Base-by-base conservation (phyloP, 139 green algal species). In the Coelastrella sp. region DNA sequence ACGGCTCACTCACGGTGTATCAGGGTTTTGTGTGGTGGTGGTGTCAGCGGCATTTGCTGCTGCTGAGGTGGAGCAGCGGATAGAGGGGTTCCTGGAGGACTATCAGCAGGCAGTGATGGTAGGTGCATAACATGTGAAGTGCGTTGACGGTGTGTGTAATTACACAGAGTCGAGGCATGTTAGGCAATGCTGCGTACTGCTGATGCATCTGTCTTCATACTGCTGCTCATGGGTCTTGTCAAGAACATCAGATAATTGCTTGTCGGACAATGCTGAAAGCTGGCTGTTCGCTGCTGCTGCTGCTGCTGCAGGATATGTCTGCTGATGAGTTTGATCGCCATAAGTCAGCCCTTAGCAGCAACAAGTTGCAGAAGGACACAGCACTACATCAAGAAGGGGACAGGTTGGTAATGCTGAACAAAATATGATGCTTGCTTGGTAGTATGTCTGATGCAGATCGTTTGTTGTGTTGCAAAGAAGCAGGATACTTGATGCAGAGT, bases 21-120 rank as follows among this genome's bases (percentile, higher is more conserved):
- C 96, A 35, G 96, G 96, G 37, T 96, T 98, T 48, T 93, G 87
- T 57, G 74, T 98, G 15, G 79, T 88, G 25, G 91, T 99, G 2
- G 87, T 95, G 41, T 93, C 88, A 45, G 90, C 91, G 51, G 51
- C 37, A 59, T 91, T 83, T 34, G n/a, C 45, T 21, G 64, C 85
- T 0, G 48, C 13, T 0, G 11, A 89, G 67, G 45, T 98, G 68
- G 91, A 97, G 40, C 74, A 62, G 21, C 87, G 96, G 40, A 87
- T 98, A 8, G 95, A 98, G 23, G 85, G 82, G 0, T 99, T 99
- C 81, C 81, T 99, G 48, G 40, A 32, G 2, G 67, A 43, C 45
- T 96, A 95, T 73, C 72, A 48, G 0, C 37, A 67, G n/a, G 85
- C 72, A 66, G 78, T 96, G 71, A 68, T 81, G 63, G 84, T 79